These are phyloP conservation scores for Spinacia oleracea DNA, from an alignment of 179 eudicot genomes.

Conservation along the genomic window DNA sequence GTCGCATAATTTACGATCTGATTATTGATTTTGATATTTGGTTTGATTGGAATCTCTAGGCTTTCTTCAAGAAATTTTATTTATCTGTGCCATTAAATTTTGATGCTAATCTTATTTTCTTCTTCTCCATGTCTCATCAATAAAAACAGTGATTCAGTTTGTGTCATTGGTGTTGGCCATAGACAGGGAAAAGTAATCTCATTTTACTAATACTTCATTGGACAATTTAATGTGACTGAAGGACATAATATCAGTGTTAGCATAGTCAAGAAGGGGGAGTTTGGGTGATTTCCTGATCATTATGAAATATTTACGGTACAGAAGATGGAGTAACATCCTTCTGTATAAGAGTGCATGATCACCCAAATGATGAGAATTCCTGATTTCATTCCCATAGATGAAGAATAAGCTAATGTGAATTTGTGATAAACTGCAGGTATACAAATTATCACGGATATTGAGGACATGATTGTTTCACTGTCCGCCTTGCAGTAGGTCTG, in stretches of 20 bases:
- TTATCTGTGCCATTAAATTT: too few species aligned
- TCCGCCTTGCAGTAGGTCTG: background rate
- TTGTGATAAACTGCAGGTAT: constrained; percentile 58
- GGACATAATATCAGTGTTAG: background rate
- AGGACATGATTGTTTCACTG: constrained; percentile 32
- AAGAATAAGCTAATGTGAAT: too few species aligned
- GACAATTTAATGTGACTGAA: too few species aligned
- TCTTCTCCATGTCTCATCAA: background rate
- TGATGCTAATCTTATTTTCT: background rate
- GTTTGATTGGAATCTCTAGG: too few species aligned
- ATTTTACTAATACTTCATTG: background rate
- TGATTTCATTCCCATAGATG: background rate
- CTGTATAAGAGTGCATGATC: background rate
- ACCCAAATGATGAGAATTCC: background rate
- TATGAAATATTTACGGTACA: background rate
- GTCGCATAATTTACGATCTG: too few species aligned
- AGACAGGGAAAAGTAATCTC: background rate
- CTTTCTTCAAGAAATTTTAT: too few species aligned
- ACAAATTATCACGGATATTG: constrained; percentile 73
- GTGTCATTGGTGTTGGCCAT: background rate
- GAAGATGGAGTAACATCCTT: background rate
- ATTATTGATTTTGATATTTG: too few species aligned
- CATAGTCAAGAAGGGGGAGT: background rate
- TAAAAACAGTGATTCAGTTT: background rate
- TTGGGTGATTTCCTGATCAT: background rate